phyloP scores from a whole-genome alignment of 1,284 basidiomycete genomes.

The Phlebopus sp. region DNA sequence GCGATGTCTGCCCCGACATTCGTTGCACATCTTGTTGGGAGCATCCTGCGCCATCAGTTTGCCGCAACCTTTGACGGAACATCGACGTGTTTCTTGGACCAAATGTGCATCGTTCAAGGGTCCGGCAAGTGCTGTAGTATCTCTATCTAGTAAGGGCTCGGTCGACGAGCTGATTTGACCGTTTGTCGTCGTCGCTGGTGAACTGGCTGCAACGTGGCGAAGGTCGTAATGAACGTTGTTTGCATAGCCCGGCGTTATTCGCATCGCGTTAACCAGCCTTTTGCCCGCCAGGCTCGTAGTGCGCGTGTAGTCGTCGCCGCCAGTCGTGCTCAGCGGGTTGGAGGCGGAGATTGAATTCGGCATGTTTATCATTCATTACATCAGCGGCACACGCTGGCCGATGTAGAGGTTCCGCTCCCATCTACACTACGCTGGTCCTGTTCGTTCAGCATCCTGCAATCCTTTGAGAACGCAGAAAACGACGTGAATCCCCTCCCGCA shows the following conservation, averaged over 20 bases:
- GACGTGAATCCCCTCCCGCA: slow-evolving; percentile 40
- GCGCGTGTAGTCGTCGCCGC: not conserved
- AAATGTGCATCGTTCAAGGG: not conserved
- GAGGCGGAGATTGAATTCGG: not conserved
- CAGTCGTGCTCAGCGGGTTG: not conserved
- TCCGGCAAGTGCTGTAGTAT: not conserved
- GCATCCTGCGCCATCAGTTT: slow-evolving; percentile 16
- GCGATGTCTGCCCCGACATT: slow-evolving; percentile 49
- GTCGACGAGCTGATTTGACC: not conserved
- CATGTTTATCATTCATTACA: not conserved
- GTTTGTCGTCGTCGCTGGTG: not conserved
- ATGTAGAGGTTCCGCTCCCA: not conserved
- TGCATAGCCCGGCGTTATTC: not conserved
- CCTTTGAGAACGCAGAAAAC: slow-evolving; percentile 28
- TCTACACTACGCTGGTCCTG: not conserved
- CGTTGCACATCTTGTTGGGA: slow-evolving; percentile 51
- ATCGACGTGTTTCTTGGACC: slow-evolving; percentile 16
- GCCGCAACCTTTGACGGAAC: slow-evolving; percentile 37
- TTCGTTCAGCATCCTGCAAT: not conserved
- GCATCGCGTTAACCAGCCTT: not conserved
- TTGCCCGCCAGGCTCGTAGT: not conserved
- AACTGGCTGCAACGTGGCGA: not conserved
- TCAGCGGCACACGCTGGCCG: slow-evolving; percentile 3
- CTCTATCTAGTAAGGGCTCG: no score
- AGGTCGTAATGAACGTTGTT: not conserved